These are phyloP conservation scores for Nelumbo lutea DNA, from an alignment of 164 flowering plant genomes.

Conservation along the genomic window DNA sequence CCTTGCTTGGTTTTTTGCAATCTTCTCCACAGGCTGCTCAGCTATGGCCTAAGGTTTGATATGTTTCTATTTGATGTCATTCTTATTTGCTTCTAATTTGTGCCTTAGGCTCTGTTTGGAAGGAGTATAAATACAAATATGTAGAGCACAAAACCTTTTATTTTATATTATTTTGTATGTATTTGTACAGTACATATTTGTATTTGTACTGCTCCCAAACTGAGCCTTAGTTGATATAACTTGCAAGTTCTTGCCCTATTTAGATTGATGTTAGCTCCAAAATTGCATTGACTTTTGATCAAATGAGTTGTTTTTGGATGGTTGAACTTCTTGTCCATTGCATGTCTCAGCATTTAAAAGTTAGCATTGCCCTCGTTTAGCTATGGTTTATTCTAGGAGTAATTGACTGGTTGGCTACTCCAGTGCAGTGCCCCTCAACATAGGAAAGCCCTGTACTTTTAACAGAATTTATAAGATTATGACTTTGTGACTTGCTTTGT, in stretches of 20 bases:
- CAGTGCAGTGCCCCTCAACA: too few relatives aligned
- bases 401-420: too few relatives aligned
- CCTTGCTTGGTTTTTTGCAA: slow-evolving; percentile 60
- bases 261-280: neutral
- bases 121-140: too few relatives aligned
- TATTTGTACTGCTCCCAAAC: neutral
- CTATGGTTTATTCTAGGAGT: too few relatives aligned
- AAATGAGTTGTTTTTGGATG: neutral
- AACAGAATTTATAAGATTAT: too few relatives aligned
- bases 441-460: too few relatives aligned
- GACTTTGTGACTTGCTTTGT: neutral
- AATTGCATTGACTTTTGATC: neutral
- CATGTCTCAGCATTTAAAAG: too few relatives aligned
- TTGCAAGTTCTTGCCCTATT: too few relatives aligned
- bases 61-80: neutral
- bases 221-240: neutral
- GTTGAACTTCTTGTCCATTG: neutral
- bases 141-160: neutral
- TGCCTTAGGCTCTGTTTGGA: too few relatives aligned
- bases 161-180: neutral
- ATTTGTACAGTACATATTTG: neutral
- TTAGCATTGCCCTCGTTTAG: too few relatives aligned
- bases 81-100: neutral
- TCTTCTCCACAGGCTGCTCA: slow-evolving; percentile 69
- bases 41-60: slow-evolving; percentile 65